A percentile compares a stretch with the other conserved stretches of the same genome.
Evolutionary conservation across 192 early-diverging fungal genomes (phyloP).

Genomic region (Coemansia asiatica): DNA sequence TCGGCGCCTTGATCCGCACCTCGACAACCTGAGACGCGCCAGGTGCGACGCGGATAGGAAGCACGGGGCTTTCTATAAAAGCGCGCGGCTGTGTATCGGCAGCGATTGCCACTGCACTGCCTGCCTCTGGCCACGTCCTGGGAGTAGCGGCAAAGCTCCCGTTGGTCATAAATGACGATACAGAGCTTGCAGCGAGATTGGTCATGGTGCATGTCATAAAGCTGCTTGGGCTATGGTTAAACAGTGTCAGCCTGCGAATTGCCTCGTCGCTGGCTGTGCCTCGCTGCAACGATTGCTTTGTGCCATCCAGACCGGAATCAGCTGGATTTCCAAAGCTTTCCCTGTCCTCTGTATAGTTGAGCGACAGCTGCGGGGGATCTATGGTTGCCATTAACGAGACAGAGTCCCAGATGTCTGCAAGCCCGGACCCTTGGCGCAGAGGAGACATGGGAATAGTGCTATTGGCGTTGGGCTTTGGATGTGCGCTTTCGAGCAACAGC

Average conservation of each 20-base stretch:
- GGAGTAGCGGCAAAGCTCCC: conserved; percentile 44
- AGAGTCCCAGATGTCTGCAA: conserved; percentile 45
- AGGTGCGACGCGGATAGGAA: conserved; percentile 44
- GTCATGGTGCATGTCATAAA: conserved; percentile 46
- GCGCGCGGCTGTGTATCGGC: conserved; percentile 42
- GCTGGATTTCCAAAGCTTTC: conserved; percentile 3
- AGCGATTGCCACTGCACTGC: conserved; percentile 4
- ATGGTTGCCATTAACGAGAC: conserved; percentile 31
- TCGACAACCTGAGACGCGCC: conserved; percentile 20
- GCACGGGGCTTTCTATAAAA: conserved; percentile 21
- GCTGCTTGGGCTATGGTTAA: conserved; percentile 37
- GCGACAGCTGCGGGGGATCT: conserved; percentile 43
- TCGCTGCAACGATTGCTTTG: not conserved
- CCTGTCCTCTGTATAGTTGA: conserved; percentile 36
- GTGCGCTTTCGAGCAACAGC: conserved; percentile 50
- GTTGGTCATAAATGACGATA: conserved; percentile 47
- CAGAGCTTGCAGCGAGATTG: conserved; percentile 41
- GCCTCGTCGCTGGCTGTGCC: not conserved
- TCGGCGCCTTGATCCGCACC: conserved; percentile 41
- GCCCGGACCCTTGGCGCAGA: conserved; percentile 49
- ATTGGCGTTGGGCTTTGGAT: conserved; percentile 30
- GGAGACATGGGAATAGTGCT: conserved; percentile 42
- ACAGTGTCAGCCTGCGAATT: conserved; percentile 32
- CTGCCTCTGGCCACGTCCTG: conserved; percentile 37
- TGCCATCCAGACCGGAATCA: conserved; percentile 4